Base-by-base conservation (phyloP, 129 eudicot species). In the Logfia minima region DNA sequence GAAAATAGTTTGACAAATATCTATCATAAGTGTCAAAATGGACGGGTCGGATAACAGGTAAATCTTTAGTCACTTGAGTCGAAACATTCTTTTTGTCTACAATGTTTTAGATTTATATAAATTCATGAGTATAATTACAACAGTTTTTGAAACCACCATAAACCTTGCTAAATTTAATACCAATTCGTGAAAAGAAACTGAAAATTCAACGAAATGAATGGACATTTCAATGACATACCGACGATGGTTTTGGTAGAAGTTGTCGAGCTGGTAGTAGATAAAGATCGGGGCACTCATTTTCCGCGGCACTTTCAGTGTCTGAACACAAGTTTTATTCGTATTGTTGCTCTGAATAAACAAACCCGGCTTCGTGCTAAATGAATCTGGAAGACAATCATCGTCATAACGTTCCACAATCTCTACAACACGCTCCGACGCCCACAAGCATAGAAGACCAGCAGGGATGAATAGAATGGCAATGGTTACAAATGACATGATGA, bases 181-280 rank as follows among this genome's bases (percentile, higher is more conserved):
- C 68, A 4, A 62, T 62, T 62, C 67, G 24, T 5, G 17, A 62
- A 48, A 35, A 10, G 14, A 34, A 53, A 11, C 26, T 1, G 16
- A 53, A 32, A 34, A 13, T 68, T 56, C 0, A 3, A 67, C 53
- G 48, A 61, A 66, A n/a, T 11, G 45, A 77, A 58, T 69, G 23
- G 75, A 77, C 21, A 26, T 43, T 18, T 35, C 14, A 29, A 73
- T 55, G 59, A 74, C 87, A 43, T 79, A 86, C 93, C 98, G 84
- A 1, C 98, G 96, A 80, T 94, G 98, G 32, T 91, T 94, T 52
- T 94, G 98, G 70, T 83, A 91, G 84, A 87, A 94, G 71, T 91
- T 86, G 68, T 89, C 92, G 5, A 94, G 90, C 84, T 94, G 92
- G 72, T 91, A 94, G 82, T 94, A 91, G 5, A 91, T 77, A 58